phyloP scores from a whole-genome alignment of 2,329 filamentous ascomycete genomes.

The Monosporascus ibericus region DNA sequence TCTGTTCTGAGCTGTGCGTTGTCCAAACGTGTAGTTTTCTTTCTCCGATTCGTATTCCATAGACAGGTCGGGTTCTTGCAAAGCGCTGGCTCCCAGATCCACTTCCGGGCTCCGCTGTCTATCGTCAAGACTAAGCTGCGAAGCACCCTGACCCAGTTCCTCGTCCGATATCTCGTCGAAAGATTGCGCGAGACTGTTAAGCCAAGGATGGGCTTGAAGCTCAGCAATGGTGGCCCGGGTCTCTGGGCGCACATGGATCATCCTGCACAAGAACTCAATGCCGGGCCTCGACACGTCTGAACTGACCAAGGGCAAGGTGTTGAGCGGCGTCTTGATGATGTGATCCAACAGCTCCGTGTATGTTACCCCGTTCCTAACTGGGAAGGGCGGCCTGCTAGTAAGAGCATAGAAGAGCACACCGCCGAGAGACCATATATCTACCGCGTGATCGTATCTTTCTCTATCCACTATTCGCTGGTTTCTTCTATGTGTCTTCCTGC shows the following conservation, averaged over 20 bases:
- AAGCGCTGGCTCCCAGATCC: conserved; percentile 19
- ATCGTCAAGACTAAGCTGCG: conserved; percentile 58
- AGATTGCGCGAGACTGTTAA: conserved; percentile 46
- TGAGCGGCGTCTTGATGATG: conserved; percentile 74
- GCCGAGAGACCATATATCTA: conserved; percentile 94
- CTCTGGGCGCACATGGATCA: conserved; percentile 76
- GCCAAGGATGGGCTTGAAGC: conserved; percentile 70
- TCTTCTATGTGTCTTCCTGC: conserved; percentile 55
- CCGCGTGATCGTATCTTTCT: conserved; percentile 79
- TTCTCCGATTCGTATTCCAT: conserved; percentile 68
- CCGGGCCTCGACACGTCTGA: conserved; percentile 57
- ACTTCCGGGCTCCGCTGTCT: conserved; percentile 22
- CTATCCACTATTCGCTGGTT: conserved; percentile 49
- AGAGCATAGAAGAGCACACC: conserved; percentile 86
- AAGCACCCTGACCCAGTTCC: conserved; percentile 51
- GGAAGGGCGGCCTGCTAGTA: conserved; percentile 75
- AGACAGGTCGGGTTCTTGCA: conserved; percentile 34
- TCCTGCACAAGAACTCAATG: conserved; percentile 68
- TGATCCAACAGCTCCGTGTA: conserved; percentile 75
- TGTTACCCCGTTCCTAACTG: conserved; percentile 67
- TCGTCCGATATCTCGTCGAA: conserved; percentile 59
- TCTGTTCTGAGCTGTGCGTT: conserved; percentile 28
- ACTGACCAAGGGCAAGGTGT: conserved; percentile 56
- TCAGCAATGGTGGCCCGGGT: conserved; percentile 67
- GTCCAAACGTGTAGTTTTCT: conserved; percentile 68